These are phyloP conservation scores for Fusarium equiseti DNA, from an alignment of 2,329 filamentous ascomycete species.

Conservation along the genomic window DNA sequence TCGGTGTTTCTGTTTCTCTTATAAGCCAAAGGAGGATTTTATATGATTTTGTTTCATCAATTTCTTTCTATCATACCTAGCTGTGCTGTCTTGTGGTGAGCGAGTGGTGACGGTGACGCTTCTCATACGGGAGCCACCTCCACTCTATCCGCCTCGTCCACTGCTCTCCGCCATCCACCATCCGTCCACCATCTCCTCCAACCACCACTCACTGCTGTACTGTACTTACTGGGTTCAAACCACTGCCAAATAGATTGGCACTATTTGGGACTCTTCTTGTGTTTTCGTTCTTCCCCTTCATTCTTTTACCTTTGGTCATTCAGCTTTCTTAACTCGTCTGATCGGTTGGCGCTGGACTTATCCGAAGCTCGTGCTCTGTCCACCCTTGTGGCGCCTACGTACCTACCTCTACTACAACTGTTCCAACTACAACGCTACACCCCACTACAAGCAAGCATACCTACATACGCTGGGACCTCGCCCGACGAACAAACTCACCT, in stretches of 20 bases:
- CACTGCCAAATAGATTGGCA: slow-evolving; percentile 31
- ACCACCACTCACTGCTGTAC: slow-evolving; percentile 12
- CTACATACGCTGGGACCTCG: slow-evolving; percentile 23
- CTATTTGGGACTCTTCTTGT: slow-evolving; percentile 13
- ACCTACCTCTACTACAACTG: slow-evolving; percentile 19
- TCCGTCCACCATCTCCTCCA: slow-evolving; percentile 34
- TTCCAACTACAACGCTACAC: slow-evolving; percentile 24
- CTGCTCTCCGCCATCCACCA: slow-evolving; percentile 43
- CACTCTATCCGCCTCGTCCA: slow-evolving; percentile 41
- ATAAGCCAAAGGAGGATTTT: not conserved
- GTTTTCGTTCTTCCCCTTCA: not conserved
- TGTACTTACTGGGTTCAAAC: slow-evolving; percentile 26
- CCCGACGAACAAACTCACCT: slow-evolving; percentile 18
- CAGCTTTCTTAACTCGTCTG: slow-evolving; percentile 6
- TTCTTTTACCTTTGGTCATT: not conserved
- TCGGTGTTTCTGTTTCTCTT: not conserved
- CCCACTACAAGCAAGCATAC: slow-evolving; percentile 28
- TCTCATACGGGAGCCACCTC: slow-evolving; percentile 41
- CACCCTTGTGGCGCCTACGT: slow-evolving; percentile 20
- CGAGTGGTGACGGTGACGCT: slow-evolving; percentile 46
- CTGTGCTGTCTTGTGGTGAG: slow-evolving; percentile 5
- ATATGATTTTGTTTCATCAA: not conserved
- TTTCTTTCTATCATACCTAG: not conserved
- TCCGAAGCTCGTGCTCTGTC: slow-evolving; percentile 34
- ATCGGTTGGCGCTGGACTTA: slow-evolving; percentile 8